A percentile compares a stretch with the other conserved stretches of the same genome.
phyloP scores from a whole-genome alignment of 306 rosid genomes.

The Medicago lupulina region DNA sequence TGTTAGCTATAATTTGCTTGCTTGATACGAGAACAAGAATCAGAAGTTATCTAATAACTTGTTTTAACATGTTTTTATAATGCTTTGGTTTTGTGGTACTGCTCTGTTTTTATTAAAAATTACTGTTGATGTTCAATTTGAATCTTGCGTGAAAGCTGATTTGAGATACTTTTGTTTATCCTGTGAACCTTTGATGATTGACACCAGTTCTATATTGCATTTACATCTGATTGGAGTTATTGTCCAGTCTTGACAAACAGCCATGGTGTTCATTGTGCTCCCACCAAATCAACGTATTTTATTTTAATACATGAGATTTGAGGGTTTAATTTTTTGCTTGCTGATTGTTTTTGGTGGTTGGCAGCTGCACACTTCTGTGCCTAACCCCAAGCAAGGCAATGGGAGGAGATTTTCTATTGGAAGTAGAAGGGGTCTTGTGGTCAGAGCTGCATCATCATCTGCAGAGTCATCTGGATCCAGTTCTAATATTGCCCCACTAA shows the following conservation, averaged over 20 bases:
- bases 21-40: background rate
- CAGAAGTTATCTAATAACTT: background rate
- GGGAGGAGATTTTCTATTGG: slow-evolving; percentile 50
- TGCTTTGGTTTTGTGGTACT: slow-evolving; percentile 3
- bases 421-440: slow-evolving; percentile 57
- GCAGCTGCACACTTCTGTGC: slow-evolving; percentile 54
- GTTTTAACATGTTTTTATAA: background rate
- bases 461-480: slow-evolving; percentile 59
- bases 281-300: background rate
- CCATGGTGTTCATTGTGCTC: slow-evolving; percentile 7
- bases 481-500: slow-evolving; percentile 79
- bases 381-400: slow-evolving; percentile 52
- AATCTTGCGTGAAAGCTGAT: background rate
- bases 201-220: slow-evolving; percentile 4
- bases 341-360: slow-evolving; percentile 35
- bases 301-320: background rate
- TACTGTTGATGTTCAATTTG: slow-evolving; percentile 12
- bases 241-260: slow-evolving; percentile 22
- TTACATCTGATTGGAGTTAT: background rate
- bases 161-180: background rate
- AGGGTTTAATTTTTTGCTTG: slow-evolving; percentile 8
- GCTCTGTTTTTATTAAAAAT: background rate
- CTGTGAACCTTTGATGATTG: slow-evolving; percentile 6
- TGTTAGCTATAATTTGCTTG: slow-evolving; percentile 1
- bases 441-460: slow-evolving; percentile 56